Evolutionary conservation across 1,284 basidiomycete genomes (phyloP), one percentile per base, ranked within the genome.

Genomic region (Pascua guehoae): DNA sequence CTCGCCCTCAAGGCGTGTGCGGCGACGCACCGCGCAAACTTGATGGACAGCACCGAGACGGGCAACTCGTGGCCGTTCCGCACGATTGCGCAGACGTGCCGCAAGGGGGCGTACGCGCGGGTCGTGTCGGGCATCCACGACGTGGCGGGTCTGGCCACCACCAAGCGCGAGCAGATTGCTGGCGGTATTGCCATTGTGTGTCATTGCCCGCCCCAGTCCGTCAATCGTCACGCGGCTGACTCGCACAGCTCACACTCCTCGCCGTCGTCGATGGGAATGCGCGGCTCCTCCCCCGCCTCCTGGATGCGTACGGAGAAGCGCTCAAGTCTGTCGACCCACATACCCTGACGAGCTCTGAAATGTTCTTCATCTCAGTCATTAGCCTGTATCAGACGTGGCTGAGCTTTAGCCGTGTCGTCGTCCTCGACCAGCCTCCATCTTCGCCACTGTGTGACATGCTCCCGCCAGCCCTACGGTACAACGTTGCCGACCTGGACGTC

Each of bases 201-300:
- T 50, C 24, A 32, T 32, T 32, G 24, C 24, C 24, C n/a, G n/a
- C n/a, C 24, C 24, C 24, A 32, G 24, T 32, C 32, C 8, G 8
- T 11, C 11, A 5, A 5, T 4, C 8, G 11, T 18, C 14, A 10
- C 18, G 9, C 7, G 1, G 24, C 42, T 53, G 8, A 53, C 43
- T 46, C 18, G n/a, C 49, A 4, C 52, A 61, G 59, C 59, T 61
- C 39, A 50, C 55, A 3, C 49, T 43, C 17, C 56, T 61, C 17
- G 56, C 55, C 2, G 59, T 61, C 18, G 47, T 61, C 7, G 59
- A 61, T 44, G 59, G 59, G 8, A 56, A 61, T 37, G 39, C 59
- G 3, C 59, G 49, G 4, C 56, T 61, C 1, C 52, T 61, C 12
- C 59, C 55, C 11, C 49, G 55, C 1, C 46, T 61, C 2, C 37